Percentiles rank a stretch among this genome's conserved stretches.
Evolutionary conservation across 2,329 filamentous ascomycete species (phyloP).

Genomic region (Grosmannia penicillata): DNA sequence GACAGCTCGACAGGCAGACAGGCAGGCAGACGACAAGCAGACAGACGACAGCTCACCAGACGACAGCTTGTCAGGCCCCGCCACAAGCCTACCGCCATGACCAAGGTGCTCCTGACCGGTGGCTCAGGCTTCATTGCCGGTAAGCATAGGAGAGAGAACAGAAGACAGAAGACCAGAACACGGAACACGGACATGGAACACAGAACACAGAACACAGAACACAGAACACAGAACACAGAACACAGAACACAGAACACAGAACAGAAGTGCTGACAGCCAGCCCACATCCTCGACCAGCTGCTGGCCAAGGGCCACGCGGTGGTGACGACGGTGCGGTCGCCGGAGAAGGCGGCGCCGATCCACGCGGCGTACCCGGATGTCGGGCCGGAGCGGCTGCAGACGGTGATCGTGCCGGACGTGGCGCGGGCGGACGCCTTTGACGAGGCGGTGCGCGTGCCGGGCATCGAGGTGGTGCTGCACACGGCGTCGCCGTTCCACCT

Average conservation of each 20-base stretch:
- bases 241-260: neutral
- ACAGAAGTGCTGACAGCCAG: slow-evolving; percentile 13
- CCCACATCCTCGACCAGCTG: slow-evolving; percentile 40
- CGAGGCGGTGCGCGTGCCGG: slow-evolving; percentile 35
- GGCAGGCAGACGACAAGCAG: neutral
- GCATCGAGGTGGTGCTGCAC: slow-evolving; percentile 42
- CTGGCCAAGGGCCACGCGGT: slow-evolving; percentile 34
- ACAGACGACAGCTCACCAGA: neutral
- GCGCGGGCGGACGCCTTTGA: slow-evolving; percentile 61
- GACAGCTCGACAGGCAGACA: too few species aligned
- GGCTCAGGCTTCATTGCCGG: slow-evolving; percentile 38
- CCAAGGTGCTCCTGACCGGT: slow-evolving; percentile 31
- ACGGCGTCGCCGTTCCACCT: slow-evolving; percentile 47
- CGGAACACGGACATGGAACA: neutral
- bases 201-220: neutral
- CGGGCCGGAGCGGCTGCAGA: slow-evolving; percentile 25
- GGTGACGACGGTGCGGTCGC: slow-evolving; percentile 39
- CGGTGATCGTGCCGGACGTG: slow-evolving; percentile 62
- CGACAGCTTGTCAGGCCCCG: neutral
- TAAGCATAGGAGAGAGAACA: slow-evolving; percentile 14
- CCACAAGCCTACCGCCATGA: slow-evolving; percentile 17
- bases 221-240: neutral
- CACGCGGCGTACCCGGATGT: slow-evolving; percentile 30
- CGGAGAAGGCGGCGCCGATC: slow-evolving; percentile 37
- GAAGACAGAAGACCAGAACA: too few species aligned